Percentiles rank a stretch among this genome's conserved stretches.
Evolutionary conservation across 495 filamentous ascomycete genomes (phyloP).

Genomic region (Xylaria venustula): DNA sequence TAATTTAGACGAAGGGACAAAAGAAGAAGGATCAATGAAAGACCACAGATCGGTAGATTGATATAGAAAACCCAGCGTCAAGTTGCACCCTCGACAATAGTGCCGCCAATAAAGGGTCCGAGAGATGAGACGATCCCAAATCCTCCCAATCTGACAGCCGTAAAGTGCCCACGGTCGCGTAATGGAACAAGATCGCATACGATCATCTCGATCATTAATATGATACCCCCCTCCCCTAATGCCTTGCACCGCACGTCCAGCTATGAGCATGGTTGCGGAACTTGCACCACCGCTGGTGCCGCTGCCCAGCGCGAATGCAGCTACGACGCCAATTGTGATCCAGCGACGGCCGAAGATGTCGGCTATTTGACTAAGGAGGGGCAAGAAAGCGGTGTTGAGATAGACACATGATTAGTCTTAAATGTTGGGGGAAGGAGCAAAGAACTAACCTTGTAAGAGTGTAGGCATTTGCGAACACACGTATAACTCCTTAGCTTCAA

Average conservation of each 20-base stretch:
- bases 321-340: no score
- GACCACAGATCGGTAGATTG: constrained; percentile 8
- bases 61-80: constrained; percentile 30
- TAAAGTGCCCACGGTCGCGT: constrained; percentile 57
- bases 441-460: no score
- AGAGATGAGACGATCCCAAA: constrained; percentile 63
- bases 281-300: no score
- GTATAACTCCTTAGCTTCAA: constrained; percentile 32
- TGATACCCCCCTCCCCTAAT: constrained; percentile 69
- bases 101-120: constrained; percentile 70
- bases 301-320: no score
- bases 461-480: no score
- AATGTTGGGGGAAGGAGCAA: no score
- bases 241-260: no score
- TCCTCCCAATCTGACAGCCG: constrained; percentile 50
- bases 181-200: constrained; percentile 71
- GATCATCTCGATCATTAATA: constrained; percentile 68
- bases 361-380: no score
- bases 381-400: no score
- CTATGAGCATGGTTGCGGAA: no score
- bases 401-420: no score
- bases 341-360: no score
- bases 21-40: constrained; percentile 2
- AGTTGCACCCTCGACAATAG: constrained; percentile 43
- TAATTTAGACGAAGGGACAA: neutral